Evolutionary conservation across 1,139 yeast genomes (phyloP), one percentile per base, ranked within the genome.

Genomic region (Torulaspora globosa): DNA sequence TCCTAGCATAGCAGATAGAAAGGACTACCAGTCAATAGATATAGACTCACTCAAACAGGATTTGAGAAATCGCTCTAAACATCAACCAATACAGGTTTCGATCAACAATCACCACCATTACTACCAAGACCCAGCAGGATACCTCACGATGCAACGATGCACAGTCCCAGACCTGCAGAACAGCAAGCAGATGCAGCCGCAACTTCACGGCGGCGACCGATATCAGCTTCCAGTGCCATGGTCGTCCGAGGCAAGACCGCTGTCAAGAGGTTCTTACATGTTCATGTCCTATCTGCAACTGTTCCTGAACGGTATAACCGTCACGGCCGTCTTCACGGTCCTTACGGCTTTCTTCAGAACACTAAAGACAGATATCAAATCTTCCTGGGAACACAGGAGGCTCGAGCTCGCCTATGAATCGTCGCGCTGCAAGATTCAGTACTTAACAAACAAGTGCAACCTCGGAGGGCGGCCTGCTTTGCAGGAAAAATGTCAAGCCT

Each of bases 231-330:
- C 67, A 2, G 48, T 46, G 7, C 67, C 68, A 3, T 64, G 67
- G 67, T 63, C 68, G 2, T 18, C 56, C 7, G 41, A 43, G n/a
- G 66, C 58, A 35, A 48, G 44, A 37, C 71, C 55, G 37, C 65
- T 44, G 47, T 71, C 41, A 75, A 84, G 73, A 42, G 67, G 78
- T 2, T 92, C 95, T 0, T 81, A 80, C 55, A 76, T 84, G 19
- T 63, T 87, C 9, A 79, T 89, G 24, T 67, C 88, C 30, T 83
- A 88, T 53, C 67, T 87, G 29, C 97, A 89, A 63, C 72, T 88
- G 5, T 46, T 78, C 1, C 73, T 86, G 60, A 89, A 90, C 59
- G 63, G 80, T 1, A 58, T 80, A 4, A 72, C 90, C 33, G 72
- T 84, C 26, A 65, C 77, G 1, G 68, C 80, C 2, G 63, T 85